Conservation (phyloP, 208 protist genomes). For the Trypanosomatidae sp. region DNA sequence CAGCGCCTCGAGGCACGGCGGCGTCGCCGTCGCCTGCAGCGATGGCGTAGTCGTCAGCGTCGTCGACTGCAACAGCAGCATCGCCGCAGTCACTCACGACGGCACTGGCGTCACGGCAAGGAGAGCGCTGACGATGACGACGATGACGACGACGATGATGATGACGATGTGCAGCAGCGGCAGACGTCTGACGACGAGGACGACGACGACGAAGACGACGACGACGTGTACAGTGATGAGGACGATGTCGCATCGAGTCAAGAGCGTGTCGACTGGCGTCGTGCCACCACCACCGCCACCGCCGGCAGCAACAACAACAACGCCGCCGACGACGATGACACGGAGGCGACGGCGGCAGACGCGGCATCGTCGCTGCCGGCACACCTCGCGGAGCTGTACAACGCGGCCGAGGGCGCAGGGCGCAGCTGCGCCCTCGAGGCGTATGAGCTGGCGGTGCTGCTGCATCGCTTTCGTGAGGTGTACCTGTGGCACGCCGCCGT, state of each 20-base stretch:
- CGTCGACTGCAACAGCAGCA: background rate
- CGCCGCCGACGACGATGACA: too few relatives aligned
- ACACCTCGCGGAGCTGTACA: constrained; percentile 43
- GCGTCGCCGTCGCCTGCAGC: constrained; percentile 15
- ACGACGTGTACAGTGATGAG: constrained; percentile 1
- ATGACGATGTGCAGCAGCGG: background rate
- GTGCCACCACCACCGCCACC: background rate
- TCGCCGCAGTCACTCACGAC: too few relatives aligned
- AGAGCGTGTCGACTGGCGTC: constrained; percentile 8
- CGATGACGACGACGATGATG: constrained; percentile 3
- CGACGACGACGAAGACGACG: constrained; percentile 5
- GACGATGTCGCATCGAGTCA: constrained; percentile 19
- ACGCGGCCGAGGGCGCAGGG: constrained; percentile 40
- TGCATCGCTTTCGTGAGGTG: constrained; percentile 43
- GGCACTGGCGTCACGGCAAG: too few relatives aligned
- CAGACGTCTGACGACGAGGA: constrained; percentile 3
- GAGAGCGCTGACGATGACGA: constrained; percentile 2
- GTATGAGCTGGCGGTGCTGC: constrained; percentile 60
- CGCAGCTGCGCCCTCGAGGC: constrained; percentile 62
- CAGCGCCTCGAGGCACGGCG: constrained; percentile 8
- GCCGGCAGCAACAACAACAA: constrained; percentile 9
- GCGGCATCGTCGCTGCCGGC: too few relatives aligned
- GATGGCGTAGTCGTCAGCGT: constrained; percentile 3
- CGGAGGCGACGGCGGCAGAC: too few relatives aligned
- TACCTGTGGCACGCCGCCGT: constrained; percentile 78